Conservation (phyloP, 306 rosid genomes). For the Prinsepia uniflora region DNA sequence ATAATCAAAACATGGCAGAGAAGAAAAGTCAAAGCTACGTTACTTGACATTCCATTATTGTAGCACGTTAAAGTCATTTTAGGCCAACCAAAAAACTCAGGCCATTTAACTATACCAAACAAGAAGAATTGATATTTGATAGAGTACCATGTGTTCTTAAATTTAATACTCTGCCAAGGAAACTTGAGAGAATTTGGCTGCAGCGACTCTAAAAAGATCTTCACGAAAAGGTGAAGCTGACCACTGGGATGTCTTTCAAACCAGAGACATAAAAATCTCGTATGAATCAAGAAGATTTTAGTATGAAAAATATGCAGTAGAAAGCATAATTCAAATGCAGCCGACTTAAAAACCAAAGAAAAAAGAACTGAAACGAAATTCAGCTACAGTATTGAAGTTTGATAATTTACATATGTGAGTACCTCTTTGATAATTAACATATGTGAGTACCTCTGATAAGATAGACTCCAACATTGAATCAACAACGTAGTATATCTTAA, state of each 20-base stretch:
- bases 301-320: background rate
- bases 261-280: background rate
- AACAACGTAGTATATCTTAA: background rate
- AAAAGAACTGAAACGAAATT: background rate
- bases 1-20: background rate
- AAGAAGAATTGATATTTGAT: background rate
- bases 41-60: background rate
- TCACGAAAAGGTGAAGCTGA: background rate
- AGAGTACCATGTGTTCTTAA: background rate
- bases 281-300: background rate
- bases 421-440: background rate
- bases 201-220: background rate
- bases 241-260: background rate
- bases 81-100: background rate
- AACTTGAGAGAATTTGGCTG: background rate
- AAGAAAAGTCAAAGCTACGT: background rate
- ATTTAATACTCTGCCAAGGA: background rate
- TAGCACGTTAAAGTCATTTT: background rate
- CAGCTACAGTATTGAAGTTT: too few species aligned
- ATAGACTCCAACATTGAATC: background rate
- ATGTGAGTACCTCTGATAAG: background rate
- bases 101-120: background rate
- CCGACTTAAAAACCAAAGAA: background rate
- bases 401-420: background rate
- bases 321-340: background rate